Conservation (phyloP, 768 basidiomycete species). For the Leucosporidium yakuticum region DNA sequence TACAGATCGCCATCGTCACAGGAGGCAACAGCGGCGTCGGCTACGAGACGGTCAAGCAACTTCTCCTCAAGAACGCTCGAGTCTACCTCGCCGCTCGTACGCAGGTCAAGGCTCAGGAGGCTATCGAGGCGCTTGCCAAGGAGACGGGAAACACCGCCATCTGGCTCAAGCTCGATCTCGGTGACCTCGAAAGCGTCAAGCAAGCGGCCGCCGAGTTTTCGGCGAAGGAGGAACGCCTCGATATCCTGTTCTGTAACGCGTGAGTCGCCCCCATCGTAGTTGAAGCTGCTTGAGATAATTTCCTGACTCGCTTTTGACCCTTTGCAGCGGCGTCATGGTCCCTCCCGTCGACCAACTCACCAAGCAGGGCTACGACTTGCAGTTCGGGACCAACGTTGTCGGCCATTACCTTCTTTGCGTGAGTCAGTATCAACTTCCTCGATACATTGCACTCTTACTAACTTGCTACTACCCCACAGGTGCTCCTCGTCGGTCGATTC, state of each 20-base stretch:
- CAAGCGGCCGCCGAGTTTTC: slow-evolving; percentile 47
- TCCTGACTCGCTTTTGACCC: neutral
- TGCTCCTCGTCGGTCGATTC: slow-evolving; percentile 10
- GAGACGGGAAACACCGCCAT: slow-evolving; percentile 49
- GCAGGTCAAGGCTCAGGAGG: slow-evolving; percentile 48
- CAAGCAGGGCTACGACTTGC: slow-evolving; percentile 43
- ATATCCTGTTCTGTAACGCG: slow-evolving; percentile 36
- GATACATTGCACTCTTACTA: no score
- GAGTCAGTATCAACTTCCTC: no score
- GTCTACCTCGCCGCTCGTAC: slow-evolving; percentile 59
- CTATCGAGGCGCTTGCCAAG: slow-evolving; percentile 54
- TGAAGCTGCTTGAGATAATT: no score
- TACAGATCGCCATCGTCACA: slow-evolving; percentile 29
- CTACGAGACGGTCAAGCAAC: slow-evolving; percentile 43
- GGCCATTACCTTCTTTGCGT: slow-evolving; percentile 33
- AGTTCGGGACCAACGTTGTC: slow-evolving; percentile 42
- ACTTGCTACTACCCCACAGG: slow-evolving; percentile 4
- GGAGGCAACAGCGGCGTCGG: slow-evolving; percentile 50
- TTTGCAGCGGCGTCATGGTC: slow-evolving; percentile 36
- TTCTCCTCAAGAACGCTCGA: slow-evolving; percentile 58
- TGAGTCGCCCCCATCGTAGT: no score
- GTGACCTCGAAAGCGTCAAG: slow-evolving; percentile 49
- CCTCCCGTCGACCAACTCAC: slow-evolving; percentile 30
- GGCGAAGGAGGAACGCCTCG: slow-evolving; percentile 30
- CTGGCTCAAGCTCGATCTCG: slow-evolving; percentile 50